phyloP scores from a whole-genome alignment of 768 basidiomycete species.

The Boletellus ananas region DNA sequence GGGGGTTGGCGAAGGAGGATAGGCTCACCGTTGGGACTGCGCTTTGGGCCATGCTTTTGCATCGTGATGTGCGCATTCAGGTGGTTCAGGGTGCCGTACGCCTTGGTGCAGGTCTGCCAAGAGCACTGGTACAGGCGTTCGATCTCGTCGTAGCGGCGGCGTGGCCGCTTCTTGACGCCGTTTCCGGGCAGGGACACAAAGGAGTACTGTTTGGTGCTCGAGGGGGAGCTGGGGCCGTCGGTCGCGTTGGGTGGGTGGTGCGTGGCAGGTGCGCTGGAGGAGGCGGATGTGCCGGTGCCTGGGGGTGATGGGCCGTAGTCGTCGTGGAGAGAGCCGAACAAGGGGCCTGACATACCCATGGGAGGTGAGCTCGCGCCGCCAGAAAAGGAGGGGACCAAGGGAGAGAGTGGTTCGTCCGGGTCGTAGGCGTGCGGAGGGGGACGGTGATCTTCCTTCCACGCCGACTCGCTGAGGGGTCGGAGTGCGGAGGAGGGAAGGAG shows the following conservation, averaged over 20 bases:
- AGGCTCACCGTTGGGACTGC: constrained; percentile 80
- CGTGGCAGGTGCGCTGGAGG: constrained; percentile 40
- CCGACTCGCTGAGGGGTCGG: constrained; percentile 38
- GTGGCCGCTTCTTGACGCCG: constrained; percentile 77
- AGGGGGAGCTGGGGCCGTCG: constrained; percentile 28
- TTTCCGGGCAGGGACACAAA: constrained; percentile 82
- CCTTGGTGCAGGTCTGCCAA: constrained; percentile 72
- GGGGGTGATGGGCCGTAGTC: constrained; percentile 61
- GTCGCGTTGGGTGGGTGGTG: constrained; percentile 19
- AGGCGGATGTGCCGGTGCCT: constrained; percentile 57
- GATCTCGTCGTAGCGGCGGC: constrained; percentile 89
- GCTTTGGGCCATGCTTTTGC: constrained; percentile 92
- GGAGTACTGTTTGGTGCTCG: constrained; percentile 69
- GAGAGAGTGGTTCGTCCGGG: constrained; percentile 50
- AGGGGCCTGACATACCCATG: constrained; percentile 30
- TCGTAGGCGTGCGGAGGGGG: constrained; percentile 33
- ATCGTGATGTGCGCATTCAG: constrained; percentile 98
- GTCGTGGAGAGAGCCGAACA: constrained; percentile 45
- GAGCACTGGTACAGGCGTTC: constrained; percentile 90
- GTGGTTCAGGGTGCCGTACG: constrained; percentile 94
- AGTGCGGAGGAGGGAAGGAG: constrained; percentile 45
- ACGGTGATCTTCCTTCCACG: constrained; percentile 31
- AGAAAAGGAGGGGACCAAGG: constrained; percentile 51
- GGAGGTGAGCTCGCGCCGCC: constrained; percentile 36
- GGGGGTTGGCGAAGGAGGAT: not conserved